A percentile compares a stretch with the other conserved stretches of the same genome.
These are phyloP conservation scores for Pleurozium schreberi DNA, from an alignment of 225 moss, liverwort and hornwort species.

Conservation along the genomic window DNA sequence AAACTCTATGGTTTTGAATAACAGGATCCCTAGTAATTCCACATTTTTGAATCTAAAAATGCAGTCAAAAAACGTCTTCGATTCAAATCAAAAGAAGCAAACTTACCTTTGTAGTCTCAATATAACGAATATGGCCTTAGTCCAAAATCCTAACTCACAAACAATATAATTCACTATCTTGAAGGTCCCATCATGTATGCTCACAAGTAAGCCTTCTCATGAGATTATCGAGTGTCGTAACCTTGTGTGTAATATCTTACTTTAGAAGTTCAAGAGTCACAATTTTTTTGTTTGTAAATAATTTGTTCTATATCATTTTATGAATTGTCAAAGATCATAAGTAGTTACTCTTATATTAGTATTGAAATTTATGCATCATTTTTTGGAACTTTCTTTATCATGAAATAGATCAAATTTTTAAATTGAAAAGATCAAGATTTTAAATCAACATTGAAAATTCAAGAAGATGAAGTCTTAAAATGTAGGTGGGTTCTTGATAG, in stretches of 20 bases:
- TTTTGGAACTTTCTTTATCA: neutral
- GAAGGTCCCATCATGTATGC: neutral
- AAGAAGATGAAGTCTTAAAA: no score
- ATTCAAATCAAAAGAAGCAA: neutral
- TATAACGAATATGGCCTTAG: no score
- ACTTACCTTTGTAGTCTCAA: neutral
- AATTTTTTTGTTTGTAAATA: neutral
- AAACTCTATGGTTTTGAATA: no score
- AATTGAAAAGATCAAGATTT: neutral
- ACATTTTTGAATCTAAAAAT: neutral
- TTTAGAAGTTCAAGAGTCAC: accelerated
- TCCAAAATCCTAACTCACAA: neutral
- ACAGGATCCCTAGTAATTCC: neutral
- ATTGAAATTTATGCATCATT: accelerated
- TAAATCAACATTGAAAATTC: neutral
- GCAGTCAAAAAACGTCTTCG: neutral
- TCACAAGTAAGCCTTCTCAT: accelerated
- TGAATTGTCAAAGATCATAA: no score
- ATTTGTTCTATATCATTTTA: accelerated
- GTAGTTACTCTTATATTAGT: neutral
- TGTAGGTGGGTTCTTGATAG: neutral
- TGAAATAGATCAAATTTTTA: neutral
- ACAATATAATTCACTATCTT: neutral
- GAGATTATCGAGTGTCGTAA: neutral
- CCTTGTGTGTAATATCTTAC: accelerated